A percentile compares a stretch with the other conserved stretches of the same genome.
These are phyloP conservation scores for Fragilariopsis cylindrus DNA, from an alignment of 108 stramenopile genomes.

Conservation along the genomic window DNA sequence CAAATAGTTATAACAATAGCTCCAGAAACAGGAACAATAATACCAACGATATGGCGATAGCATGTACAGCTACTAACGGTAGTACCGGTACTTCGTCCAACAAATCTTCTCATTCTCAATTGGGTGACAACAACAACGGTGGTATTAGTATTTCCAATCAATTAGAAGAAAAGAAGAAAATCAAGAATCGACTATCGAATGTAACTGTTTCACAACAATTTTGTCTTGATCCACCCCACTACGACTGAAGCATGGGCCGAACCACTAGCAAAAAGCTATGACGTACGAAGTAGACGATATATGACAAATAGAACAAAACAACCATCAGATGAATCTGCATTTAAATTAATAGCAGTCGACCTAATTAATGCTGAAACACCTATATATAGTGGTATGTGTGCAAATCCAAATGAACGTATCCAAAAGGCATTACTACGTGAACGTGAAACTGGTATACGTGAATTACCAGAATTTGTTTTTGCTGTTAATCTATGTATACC, in stretches of 20 bases:
- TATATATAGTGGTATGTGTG: constrained; percentile 76
- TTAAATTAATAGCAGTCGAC: constrained; percentile 81
- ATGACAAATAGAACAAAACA: constrained; percentile 62
- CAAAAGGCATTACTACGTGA: constrained; percentile 65
- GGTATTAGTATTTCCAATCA: no score
- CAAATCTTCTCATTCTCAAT: constrained; percentile 54
- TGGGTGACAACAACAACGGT: constrained; percentile 32
- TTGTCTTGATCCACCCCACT: constrained; percentile 28
- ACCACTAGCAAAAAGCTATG: constrained; percentile 69
- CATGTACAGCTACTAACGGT: no score
- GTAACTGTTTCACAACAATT: not conserved
- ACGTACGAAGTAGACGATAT: constrained; percentile 83
- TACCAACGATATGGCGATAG: no score
- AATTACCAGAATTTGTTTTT: constrained; percentile 75
- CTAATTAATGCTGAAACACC: constrained; percentile 64
- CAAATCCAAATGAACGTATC: constrained; percentile 82
- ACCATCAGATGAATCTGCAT: constrained; percentile 66
- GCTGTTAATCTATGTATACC: constrained; percentile 77
- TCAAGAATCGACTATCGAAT: not conserved
- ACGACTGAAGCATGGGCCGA: constrained; percentile 70
- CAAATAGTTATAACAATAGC: no score
- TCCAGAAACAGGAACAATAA: no score
- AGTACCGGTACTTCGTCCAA: constrained; percentile 27
- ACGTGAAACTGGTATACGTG: constrained; percentile 37
- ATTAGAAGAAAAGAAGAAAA: no score